These are phyloP conservation scores for Bretziella fagacearum DNA, from an alignment of 2,329 filamentous ascomycete genomes.

Conservation along the genomic window DNA sequence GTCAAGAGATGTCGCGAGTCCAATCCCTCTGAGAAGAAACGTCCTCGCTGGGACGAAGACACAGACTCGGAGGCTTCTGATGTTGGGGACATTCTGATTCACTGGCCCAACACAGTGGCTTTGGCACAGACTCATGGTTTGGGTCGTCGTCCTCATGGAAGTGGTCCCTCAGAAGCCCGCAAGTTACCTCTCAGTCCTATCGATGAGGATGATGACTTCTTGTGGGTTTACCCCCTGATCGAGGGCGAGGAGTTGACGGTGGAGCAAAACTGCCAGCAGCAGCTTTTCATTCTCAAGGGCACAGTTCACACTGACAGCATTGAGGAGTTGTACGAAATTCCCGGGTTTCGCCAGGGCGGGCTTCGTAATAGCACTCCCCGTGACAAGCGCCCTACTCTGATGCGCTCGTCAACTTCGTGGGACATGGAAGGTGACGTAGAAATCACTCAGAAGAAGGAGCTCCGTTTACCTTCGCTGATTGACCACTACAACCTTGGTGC, in stretches of 20 bases:
- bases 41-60: background rate
- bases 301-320: background rate
- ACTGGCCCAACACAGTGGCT: background rate
- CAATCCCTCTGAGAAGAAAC: background rate
- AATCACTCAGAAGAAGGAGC: background rate
- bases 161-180: no score
- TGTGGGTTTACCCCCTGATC: conserved; percentile 5
- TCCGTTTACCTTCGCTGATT: conserved; percentile 1
- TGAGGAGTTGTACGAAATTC: background rate
- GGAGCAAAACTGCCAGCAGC: background rate
- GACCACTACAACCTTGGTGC: background rate
- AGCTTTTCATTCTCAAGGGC: background rate
- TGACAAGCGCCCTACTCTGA: background rate
- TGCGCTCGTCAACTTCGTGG: conserved; percentile 1
- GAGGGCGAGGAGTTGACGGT: background rate
- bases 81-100: background rate
- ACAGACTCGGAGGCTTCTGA: conserved; percentile 1
- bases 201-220: background rate
- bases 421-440: background rate
- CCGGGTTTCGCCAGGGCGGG: conserved; percentile 3
- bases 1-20: background rate
- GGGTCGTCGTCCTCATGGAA: no score
- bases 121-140: background rate
- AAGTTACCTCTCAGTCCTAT: background rate
- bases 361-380: conserved; percentile 1